Conservation (phyloP, 345 rosid genomes). For the Eucalyptus camaldulensis region DNA sequence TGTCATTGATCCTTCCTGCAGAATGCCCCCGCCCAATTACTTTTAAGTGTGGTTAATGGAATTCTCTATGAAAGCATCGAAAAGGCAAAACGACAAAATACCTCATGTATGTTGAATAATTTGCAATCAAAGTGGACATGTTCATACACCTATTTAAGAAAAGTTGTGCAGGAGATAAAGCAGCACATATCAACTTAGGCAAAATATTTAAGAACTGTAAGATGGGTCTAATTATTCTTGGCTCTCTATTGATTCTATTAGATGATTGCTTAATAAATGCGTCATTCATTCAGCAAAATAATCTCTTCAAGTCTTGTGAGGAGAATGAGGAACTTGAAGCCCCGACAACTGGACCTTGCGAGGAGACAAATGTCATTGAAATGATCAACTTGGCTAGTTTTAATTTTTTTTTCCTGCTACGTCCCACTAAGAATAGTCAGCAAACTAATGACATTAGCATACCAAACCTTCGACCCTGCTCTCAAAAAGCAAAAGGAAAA, state of each 20-base stretch:
- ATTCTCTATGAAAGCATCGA: constrained; percentile 86
- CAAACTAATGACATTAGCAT: too few species aligned
- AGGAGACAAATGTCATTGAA: constrained; percentile 48
- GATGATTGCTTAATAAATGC: not conserved
- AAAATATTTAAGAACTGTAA: constrained; percentile 82
- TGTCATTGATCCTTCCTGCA: constrained; percentile 8
- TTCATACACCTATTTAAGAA: constrained; percentile 19
- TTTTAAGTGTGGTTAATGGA: constrained; percentile 74
- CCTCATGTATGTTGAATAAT: constrained; percentile 44
- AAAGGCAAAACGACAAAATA: constrained; percentile 59
- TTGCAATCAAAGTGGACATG: not conserved
- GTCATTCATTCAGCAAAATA: constrained; percentile 63
- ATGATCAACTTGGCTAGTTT: not conserved
- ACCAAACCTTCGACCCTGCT: too few species aligned
- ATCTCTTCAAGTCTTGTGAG: constrained; percentile 72
- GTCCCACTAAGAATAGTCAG: too few species aligned
- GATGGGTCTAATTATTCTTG: not conserved
- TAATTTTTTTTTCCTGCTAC: too few species aligned
- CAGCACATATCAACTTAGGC: constrained; percentile 94
- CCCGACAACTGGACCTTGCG: constrained; percentile 60
- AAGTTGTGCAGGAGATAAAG: constrained; percentile 88
- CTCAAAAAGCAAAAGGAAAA: too few species aligned
- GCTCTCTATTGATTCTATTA: not conserved
- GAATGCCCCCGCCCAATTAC: constrained; percentile 92
- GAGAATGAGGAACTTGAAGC: constrained; percentile 86